Base-by-base conservation (phyloP, 495 filamentous ascomycete species). In the Platismatia glauca region DNA sequence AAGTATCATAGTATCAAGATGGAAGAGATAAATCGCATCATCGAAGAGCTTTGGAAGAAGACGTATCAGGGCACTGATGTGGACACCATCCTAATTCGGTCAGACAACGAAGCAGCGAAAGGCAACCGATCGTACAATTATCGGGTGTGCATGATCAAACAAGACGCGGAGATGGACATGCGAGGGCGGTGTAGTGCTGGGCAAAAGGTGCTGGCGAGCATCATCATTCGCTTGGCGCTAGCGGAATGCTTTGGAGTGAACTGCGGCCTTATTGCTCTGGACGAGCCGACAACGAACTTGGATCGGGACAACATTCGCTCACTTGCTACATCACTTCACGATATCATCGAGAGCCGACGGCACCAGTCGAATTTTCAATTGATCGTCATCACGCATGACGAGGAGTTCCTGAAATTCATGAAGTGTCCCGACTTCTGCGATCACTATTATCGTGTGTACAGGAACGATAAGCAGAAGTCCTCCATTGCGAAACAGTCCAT, bases 111-210 rank as follows among this genome's bases (percentile, higher is more conserved):
- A 71, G 80, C 81, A 52, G 78, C 78, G 27, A 86, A 83, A 59
- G 87, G 84, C 61, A 94, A 90, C 68, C 84, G 89, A 59, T 89
- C 81, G 38, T 98, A 97, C 81, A 97, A 98, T 73, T 98, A 98
- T 77, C 89, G 95, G 60, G 94, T 98, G 0, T 90, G 88, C 76
- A 99, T 99, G 95, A 86, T 96, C 66, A 99, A 99, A 77, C 86
- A 91, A 70, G 89, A 92, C 67, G 86, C 88, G 5, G 94, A 99
- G 74, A 97, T 99, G 93, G 94, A 99, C 76, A 99, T 99, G 94
- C 90, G 94, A 63, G 94, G 94, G 13, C 88, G 94, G 38, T 99
- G 94, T 79, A 93, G 89, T 71, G 94, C 94, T 16, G 94, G 94
- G 4, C 94, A 99, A 73, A 95, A 93, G 70, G 93, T 99, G 33